These are phyloP conservation scores for Salix arbutifolia DNA, from an alignment of 345 rosid genomes.

Conservation along the genomic window DNA sequence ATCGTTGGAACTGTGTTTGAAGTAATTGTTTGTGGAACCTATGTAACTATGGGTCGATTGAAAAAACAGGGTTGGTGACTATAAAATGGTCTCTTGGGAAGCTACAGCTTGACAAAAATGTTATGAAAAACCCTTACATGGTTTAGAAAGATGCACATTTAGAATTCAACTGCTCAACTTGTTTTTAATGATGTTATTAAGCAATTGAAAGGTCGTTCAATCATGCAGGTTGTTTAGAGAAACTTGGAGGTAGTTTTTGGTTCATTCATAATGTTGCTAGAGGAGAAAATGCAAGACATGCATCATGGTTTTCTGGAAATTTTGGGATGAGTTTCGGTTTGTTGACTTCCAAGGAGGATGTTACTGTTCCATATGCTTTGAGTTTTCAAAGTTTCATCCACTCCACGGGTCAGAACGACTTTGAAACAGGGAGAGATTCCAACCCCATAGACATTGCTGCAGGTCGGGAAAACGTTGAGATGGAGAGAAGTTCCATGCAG, in stretches of 20 bases:
- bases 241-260: constrained; percentile 5
- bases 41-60: background rate
- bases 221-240: constrained; percentile 27
- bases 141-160: background rate
- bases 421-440: background rate
- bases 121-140: background rate
- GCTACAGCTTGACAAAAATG: background rate
- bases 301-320: constrained; percentile 8
- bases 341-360: constrained; percentile 13
- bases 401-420: constrained; percentile 28
- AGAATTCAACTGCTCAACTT: background rate
- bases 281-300: constrained; percentile 15
- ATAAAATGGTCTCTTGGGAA: too few relatives aligned
- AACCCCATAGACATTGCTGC: background rate
- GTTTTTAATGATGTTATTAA: background rate
- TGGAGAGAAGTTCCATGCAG: background rate
- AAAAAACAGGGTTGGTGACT: background rate
- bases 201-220: background rate
- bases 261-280: constrained; percentile 10
- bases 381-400: constrained; percentile 30
- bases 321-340: constrained; percentile 10
- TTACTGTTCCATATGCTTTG: constrained; percentile 22
- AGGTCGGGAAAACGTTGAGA: background rate
- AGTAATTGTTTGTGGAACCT: background rate
- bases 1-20: background rate